Conservation (phyloP, 148 eudicot genomes). For the Gaultheria prostrata region DNA sequence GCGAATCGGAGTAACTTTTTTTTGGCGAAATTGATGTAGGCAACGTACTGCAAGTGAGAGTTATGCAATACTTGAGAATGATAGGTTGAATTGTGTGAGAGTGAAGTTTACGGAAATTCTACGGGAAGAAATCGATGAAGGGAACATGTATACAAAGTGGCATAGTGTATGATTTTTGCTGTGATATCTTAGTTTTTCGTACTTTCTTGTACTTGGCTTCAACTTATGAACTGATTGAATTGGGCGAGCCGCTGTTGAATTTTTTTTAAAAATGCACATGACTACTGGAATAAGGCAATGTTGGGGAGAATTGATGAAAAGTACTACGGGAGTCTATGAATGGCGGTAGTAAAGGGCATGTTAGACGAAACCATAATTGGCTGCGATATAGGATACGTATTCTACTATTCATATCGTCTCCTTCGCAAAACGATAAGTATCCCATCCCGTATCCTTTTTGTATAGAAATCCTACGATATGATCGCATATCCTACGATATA, state of each 20-base stretch:
- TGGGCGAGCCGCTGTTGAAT: no score
- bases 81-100: background rate
- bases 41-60: background rate
- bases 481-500: no score
- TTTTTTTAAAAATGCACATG: background rate
- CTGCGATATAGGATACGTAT: no score
- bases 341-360: background rate
- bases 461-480: no score
- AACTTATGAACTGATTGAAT: no score
- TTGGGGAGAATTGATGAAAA: background rate
- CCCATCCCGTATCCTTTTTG: no score
- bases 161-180: slow-evolving; percentile 41
- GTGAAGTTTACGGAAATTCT: background rate
- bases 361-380: background rate
- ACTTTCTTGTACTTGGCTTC: background rate
- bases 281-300: background rate
- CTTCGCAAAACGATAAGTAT: no score
- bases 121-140: slow-evolving; percentile 15
- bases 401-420: no score
- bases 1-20: background rate
- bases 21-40: background rate
- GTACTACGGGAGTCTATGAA: background rate
- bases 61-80: background rate
- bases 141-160: slow-evolving; percentile 21
- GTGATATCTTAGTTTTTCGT: slow-evolving; percentile 17